These are phyloP conservation scores for Eremochloa ophiuroides DNA, from an alignment of 176 grass and related monocot species.

Conservation along the genomic window DNA sequence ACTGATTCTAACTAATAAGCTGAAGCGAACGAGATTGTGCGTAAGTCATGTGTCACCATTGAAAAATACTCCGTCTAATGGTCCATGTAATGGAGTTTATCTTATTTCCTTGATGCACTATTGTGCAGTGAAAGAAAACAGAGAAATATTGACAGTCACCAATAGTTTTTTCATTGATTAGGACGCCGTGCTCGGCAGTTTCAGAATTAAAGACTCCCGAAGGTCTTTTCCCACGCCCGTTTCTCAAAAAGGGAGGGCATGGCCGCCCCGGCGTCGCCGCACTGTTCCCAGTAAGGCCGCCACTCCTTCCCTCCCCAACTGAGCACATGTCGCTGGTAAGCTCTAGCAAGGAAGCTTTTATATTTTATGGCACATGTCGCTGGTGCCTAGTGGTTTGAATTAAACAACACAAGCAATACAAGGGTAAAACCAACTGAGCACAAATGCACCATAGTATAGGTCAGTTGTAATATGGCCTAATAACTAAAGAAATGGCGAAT, in stretches of 20 bases:
- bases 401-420: no score
- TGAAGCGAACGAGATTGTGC: no score
- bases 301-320: neutral
- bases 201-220: neutral
- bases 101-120: slow-evolving; percentile 1
- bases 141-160: neutral
- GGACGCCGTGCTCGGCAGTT: neutral
- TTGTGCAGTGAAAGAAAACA: neutral
- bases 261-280: slow-evolving; percentile 22
- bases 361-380: no score
- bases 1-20: no score
- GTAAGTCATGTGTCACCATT: neutral
- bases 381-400: no score
- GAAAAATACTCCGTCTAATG: neutral
- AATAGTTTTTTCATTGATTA: neutral
- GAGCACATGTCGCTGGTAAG: no score
- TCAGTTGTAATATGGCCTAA: no score
- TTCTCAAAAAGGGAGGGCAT: slow-evolving; percentile 20
- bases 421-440: no score
- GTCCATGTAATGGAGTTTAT: neutral
- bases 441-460: no score
- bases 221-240: slow-evolving; percentile 1
- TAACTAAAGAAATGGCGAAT: no score
- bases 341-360: no score
- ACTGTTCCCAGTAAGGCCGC: slow-evolving; percentile 35